Base-by-base conservation (phyloP, 202 grass and related monocot genomes). In the Schoenoplectus triqueter region DNA sequence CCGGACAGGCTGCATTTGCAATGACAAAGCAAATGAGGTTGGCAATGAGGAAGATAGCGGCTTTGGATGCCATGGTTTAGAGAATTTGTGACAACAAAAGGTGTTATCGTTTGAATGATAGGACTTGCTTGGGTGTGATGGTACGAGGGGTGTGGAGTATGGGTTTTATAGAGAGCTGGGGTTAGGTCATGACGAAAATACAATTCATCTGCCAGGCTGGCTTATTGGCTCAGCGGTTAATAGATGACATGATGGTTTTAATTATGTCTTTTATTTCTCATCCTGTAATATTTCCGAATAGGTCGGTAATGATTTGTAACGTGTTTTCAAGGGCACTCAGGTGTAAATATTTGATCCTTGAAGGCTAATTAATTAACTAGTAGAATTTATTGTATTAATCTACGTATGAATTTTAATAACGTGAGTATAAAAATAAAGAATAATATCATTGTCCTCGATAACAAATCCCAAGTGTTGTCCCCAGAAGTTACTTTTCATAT, bases 111-210 rank as follows among this genome's bases (percentile, higher is more conserved):
- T 76, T 78, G 52, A 44, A 9, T 60, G 42, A 5, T 1, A 15
- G 47, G 20, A 17, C 42, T 69, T 81, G 45, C 31, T 67, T 52
- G 21, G 63, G 50, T 69, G 46, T 1, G 13, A 78, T 78, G 80
- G 47, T 64, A 49, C 2, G 13, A 52, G 9, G 63, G 64, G 9
- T 76, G 21, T 44, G 60, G 10, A 44, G 19, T 48, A 13, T 17
- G 65, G 46, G 64, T 83, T 82, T 83, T 83, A 83, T 83, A 83
- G 63, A 68, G 5, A 21, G 22, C 70, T 57, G 31, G 80, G 61
- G 65, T 70, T 70, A 69, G 65, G 46, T 31, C 48, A 14, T 31
- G 64, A 83, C 65, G 19, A 70, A 69, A 15, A 14, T 50, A 39
- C 47, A 66, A 40, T 69, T 48, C 31, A 31, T 31, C 31, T 83